Percentiles rank a stretch among this genome's conserved stretches.
Conservation (phyloP, 495 filamentous ascomycete species). For the Aspergillus saccharolyticus region DNA sequence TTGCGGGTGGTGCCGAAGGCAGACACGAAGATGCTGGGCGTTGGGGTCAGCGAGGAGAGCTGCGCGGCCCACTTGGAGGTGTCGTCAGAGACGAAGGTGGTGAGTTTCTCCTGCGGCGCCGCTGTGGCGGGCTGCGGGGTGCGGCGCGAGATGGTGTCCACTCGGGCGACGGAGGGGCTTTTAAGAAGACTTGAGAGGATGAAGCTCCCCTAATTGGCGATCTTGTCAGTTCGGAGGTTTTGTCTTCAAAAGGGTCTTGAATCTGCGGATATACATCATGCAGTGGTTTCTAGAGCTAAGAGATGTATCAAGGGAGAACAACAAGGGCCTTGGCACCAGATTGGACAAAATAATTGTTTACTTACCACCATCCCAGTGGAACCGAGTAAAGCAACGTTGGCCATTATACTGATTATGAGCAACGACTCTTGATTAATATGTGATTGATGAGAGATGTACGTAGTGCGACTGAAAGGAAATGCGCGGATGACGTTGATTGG, state of each 20-base stretch:
- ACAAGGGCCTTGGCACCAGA: neutral
- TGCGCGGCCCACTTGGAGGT: conserved; percentile 52
- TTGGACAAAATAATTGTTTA: neutral
- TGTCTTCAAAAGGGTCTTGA: too few relatives aligned
- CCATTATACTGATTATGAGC: conserved; percentile 22
- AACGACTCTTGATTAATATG: neutral
- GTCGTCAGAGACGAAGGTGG: conserved; percentile 39
- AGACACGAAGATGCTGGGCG: conserved; percentile 58
- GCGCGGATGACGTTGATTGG: conserved; percentile 14
- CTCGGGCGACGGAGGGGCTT: conserved; percentile 31
- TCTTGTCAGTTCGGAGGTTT: too few relatives aligned
- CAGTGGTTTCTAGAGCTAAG: neutral
- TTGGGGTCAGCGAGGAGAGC: conserved; percentile 49
- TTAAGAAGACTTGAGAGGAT: conserved; percentile 45
- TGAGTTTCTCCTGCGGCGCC: conserved; percentile 37
- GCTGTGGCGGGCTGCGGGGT: conserved; percentile 28
- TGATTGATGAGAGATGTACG: neutral
- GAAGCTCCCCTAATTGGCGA: conserved; percentile 38
- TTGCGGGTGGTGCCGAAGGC: conserved; percentile 62
- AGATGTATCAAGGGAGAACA: conserved; percentile 7
- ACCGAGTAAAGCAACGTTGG: conserved; percentile 42
- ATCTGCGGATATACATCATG: neutral
- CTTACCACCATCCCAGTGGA: conserved; percentile 48
- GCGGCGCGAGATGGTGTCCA: conserved; percentile 46
- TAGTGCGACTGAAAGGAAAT: neutral